A percentile compares a stretch with the other conserved stretches of the same genome.
These are phyloP conservation scores for Phytophthora litchii DNA, from an alignment of 352 stramenopile genomes.

Conservation along the genomic window DNA sequence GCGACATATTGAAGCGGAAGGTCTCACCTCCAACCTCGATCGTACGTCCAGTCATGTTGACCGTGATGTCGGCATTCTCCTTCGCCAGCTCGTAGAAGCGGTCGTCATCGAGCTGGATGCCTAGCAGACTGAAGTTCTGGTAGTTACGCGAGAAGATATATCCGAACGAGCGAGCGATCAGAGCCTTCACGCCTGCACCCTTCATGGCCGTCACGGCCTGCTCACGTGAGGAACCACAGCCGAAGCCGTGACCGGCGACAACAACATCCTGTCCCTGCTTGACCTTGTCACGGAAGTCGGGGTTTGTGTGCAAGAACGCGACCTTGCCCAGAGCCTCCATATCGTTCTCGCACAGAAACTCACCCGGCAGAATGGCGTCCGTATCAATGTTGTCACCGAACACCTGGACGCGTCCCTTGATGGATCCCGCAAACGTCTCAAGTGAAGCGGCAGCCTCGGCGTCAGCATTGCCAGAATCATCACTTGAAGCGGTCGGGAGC, in stretches of 20 bases:
- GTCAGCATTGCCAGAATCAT: conserved; percentile 20
- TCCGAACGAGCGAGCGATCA: conserved; percentile 86
- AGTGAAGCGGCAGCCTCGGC: conserved; percentile 41
- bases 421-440: conserved; percentile 52
- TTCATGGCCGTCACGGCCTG: conserved; percentile 86
- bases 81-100: conserved; percentile 83
- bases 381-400: conserved; percentile 92
- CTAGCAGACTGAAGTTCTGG: conserved; percentile 86
- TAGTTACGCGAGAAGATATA: conserved; percentile 91
- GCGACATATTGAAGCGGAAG: conserved; percentile 89
- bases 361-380: conserved; percentile 84
- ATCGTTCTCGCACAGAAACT: conserved; percentile 87
- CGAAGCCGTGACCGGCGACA: conserved; percentile 81
- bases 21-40: conserved; percentile 77
- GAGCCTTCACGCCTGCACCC: conserved; percentile 74
- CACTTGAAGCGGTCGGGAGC: conserved; percentile 32
- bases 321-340: conserved; percentile 85
- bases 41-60: conserved; percentile 85
- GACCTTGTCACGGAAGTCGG: conserved; percentile 87
- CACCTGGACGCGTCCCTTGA: conserved; percentile 76
- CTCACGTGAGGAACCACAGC: conserved; percentile 84
- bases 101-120: conserved; percentile 82
- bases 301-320: conserved; percentile 85
- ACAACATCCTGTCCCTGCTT: conserved; percentile 72
- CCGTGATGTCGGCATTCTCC: conserved; percentile 73